Base-by-base conservation (phyloP, 257 asterid genomes). In the Plantago major region DNA sequence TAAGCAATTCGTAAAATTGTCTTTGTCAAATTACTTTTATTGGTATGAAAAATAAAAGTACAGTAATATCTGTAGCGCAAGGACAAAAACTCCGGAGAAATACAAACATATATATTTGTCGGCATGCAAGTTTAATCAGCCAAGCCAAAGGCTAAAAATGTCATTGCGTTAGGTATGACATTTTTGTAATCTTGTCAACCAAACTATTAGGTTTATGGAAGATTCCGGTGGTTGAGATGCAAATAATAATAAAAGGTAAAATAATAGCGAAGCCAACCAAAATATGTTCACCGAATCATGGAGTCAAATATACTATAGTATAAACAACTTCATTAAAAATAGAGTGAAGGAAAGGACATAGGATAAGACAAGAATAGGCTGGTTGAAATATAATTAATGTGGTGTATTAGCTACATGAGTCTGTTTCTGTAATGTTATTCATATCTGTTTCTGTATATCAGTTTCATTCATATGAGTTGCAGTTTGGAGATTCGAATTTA, bases 151-250 rank as follows among this genome's bases (percentile, higher is more conserved):
- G 9, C 7, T 11, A 17, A 50, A 17, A 15, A 7, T 50, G 56
- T 18, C 56, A 50, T 18, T 7, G 14, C 26, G n/a, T 19, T 52
- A 52, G 57, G 57, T 18, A 19, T 3, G 26, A 2, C 57, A 12
- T 10, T 52, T 52, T 52, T 52, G 57, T 52, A 18, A 52, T 19
- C 37, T 17, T 51, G 12, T 18, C 26, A 52, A 18, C 57, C 57
- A 50, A 7, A 52, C 57, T 38, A 9, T 17, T 12, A 8, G 9
- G 11, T 18, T 52, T 6, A 19, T 9, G 26, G 22, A 52, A 18
- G 17, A 52, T 52, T 52, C 57, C 57, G 12, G 10, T 19, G 38
- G 11, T 52, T 33, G 5, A 50, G 22, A 16, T 51, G 2, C 10
- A 18, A 51, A 51, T 51, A 30, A 47, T 48, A 5, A 1, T 10